These are phyloP conservation scores for Teratosphaeria zuluensis DNA, from an alignment of 2,329 filamentous ascomycete species.

Conservation along the genomic window DNA sequence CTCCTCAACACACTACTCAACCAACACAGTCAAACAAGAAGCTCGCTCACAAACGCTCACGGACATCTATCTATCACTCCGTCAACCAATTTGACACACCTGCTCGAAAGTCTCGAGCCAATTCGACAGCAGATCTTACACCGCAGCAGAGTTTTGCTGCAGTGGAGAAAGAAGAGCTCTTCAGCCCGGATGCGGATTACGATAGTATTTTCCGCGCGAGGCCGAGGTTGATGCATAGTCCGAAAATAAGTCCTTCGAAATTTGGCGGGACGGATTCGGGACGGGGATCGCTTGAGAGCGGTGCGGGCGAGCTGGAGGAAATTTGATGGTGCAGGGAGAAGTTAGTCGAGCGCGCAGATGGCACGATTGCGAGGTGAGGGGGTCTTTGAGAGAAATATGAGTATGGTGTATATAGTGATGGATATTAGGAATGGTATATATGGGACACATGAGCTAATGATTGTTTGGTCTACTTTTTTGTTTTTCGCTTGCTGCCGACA, in stretches of 20 bases:
- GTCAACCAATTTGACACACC: constrained; percentile 48
- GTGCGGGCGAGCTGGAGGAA: background rate
- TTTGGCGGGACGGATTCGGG: constrained; percentile 1
- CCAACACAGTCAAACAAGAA: constrained; percentile 4
- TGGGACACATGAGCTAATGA: no score
- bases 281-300: background rate
- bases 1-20: constrained; percentile 28
- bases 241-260: constrained; percentile 26
- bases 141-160: constrained; percentile 19
- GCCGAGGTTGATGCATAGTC: constrained; percentile 70
- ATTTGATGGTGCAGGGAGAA: background rate
- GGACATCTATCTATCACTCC: constrained; percentile 32
- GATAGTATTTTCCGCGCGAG: constrained; percentile 77
- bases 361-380: no score
- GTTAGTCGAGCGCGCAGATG: no score
- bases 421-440: no score
- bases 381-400: no score
- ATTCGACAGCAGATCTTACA: constrained; percentile 9
- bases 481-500: no score
- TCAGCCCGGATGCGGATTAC: constrained; percentile 63
- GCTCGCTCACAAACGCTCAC: constrained; percentile 17
- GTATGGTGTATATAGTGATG: no score
- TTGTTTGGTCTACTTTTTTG: no score
- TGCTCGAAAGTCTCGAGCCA: constrained; percentile 12
- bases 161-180: constrained; percentile 57